A percentile compares a stretch with the other conserved stretches of the same genome.
Conservation (phyloP, 352 stramenopile species). For the Globisporangium heterothallicum region DNA sequence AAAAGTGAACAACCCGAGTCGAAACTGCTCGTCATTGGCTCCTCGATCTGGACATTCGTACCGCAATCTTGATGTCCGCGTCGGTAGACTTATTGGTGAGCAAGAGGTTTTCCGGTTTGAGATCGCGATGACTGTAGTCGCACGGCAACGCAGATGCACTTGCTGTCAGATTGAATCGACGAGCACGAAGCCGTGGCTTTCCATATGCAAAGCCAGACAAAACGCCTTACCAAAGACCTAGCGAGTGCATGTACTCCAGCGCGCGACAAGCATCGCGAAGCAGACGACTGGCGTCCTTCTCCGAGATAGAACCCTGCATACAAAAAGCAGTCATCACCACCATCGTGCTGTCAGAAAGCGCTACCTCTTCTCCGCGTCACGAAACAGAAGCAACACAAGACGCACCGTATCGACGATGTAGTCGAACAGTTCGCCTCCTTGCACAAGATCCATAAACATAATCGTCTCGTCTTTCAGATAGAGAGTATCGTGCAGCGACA, state of each 20-base stretch:
- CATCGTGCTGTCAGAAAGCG: too few species aligned
- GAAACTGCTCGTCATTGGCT: neutral
- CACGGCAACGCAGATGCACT: neutral
- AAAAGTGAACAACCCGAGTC: neutral
- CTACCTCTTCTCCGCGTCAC: too few species aligned
- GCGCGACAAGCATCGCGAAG: constrained; percentile 54
- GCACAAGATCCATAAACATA: constrained; percentile 74
- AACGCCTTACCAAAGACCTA: constrained; percentile 45
- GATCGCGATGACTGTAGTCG: constrained; percentile 47
- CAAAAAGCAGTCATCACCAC: neutral
- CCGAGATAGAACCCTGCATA: constrained; percentile 60
- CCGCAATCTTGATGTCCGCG: constrained; percentile 69
- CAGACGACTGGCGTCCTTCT: constrained; percentile 61
- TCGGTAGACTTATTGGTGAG: constrained; percentile 45
- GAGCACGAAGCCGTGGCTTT: too few species aligned
- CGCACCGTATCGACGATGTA: constrained; percentile 70
- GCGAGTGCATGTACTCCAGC: constrained; percentile 65
- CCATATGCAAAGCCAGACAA: too few species aligned
- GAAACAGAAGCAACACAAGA: neutral
- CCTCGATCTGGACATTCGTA: too few species aligned
- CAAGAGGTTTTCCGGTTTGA: constrained; percentile 77
- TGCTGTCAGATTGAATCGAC: neutral
- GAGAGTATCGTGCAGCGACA: constrained; percentile 66
- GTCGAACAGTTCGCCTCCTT: constrained; percentile 75
- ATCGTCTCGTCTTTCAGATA: constrained; percentile 60